Base-by-base conservation (phyloP, 2,329 filamentous ascomycete genomes). In the Aspergillus bombycis region DNA sequence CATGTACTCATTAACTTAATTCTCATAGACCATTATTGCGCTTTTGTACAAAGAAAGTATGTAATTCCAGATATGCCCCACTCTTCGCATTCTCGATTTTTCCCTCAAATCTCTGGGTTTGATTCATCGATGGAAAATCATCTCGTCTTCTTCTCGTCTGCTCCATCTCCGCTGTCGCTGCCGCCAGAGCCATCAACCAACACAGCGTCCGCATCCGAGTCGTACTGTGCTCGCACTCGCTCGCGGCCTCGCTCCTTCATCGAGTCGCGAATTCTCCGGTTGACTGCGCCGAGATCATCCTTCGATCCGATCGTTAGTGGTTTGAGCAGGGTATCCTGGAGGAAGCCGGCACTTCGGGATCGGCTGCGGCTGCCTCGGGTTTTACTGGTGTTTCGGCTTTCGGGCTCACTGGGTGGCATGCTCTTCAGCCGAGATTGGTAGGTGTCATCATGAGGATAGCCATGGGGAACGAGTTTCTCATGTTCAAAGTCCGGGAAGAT, bases 401-500 rank as follows among this genome's bases (percentile, higher is more conserved):
- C 58, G 11, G 62, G 58, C 14, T 57, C 58, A 30, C 58, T 63
- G 1, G 68, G 66, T 4, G 66, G 70, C 66, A 72, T 71, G 34
- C 68, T 70, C 65, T 72, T 72, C 36, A 72, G 61, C 8, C 54
- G 45, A 28, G 62, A 63, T 26, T 63, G 62, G 19, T 63, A 63
- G 1, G 62, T 46, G 21, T 63, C 62, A 26, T 63, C 62, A 12
- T 61, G 52, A 7, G 46, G 66, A 52, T 50, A 55, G 16, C 52
- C 26, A 14, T 62, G 52, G 14, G 52, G 52, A 16, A 55, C 52
- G 19, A 55, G 34, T 12, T 55, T 55, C 52, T 55, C 52, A n/a
- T 32, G 30, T 26, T 95, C 92, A 74, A 97, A 99, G 81, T 99
- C 95, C 19, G 93, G 90, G 81, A 96, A 99, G 82, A 99, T 90